phyloP scores from a whole-genome alignment of 768 basidiomycete genomes.

The Leucosporidium creatinivorum region DNA sequence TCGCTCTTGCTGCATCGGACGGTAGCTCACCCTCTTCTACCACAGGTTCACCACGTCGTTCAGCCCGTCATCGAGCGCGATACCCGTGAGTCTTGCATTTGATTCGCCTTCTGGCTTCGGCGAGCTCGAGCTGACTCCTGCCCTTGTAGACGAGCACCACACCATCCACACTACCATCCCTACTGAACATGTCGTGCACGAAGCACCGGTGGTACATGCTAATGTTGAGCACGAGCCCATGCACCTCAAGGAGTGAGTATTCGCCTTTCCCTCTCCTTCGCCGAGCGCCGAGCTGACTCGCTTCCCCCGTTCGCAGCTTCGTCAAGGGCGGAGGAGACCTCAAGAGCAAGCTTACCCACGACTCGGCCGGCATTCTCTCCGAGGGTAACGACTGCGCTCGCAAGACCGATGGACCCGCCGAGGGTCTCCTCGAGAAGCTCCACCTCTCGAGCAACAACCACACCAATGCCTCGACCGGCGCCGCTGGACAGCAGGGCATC shows the following conservation, averaged over 20 bases:
- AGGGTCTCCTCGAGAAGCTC: slow-evolving; percentile 18
- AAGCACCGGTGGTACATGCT: slow-evolving; percentile 10
- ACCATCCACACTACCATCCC: neutral
- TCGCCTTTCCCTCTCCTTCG: neutral
- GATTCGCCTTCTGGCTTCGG: too few species aligned
- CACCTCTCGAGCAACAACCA: slow-evolving; percentile 3
- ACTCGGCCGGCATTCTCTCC: slow-evolving; percentile 8
- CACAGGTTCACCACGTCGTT: neutral
- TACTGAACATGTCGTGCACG: neutral
- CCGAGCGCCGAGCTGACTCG: too few species aligned
- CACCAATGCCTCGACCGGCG: neutral
- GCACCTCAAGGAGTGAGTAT: slow-evolving; percentile 8
- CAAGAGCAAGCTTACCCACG: slow-evolving; percentile 24
- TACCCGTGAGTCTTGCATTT: neutral
- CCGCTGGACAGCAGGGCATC: too few species aligned
- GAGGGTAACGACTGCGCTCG: slow-evolving; percentile 23
- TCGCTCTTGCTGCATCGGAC: neutral
- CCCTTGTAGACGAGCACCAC: neutral
- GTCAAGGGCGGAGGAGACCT: slow-evolving; percentile 22
- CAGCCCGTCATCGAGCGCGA: slow-evolving; percentile 10
- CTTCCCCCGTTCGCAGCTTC: neutral
- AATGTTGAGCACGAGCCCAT: slow-evolving; percentile 24
- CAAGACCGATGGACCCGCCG: slow-evolving; percentile 23
- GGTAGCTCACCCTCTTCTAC: neutral
- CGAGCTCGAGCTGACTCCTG: too few species aligned